Conservation (phyloP, 108 stramenopile species). For the Pelagomonas calceolata region DNA sequence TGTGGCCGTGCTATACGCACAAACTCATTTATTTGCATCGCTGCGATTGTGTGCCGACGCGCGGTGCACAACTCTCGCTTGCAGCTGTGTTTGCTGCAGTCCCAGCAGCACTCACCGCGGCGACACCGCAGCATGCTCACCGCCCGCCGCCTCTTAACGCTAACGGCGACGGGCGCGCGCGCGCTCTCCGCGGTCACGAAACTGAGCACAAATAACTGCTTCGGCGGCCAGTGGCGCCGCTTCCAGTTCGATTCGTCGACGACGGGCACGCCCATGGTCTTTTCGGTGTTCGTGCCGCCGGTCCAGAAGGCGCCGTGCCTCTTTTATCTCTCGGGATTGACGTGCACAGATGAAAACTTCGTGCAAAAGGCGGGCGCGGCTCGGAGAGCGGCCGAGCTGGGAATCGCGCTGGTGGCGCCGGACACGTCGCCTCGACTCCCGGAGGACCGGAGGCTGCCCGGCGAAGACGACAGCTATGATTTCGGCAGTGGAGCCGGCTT, state of each 20-base stretch:
- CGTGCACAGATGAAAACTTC: conserved; percentile 93
- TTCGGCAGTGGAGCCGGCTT: conserved; percentile 93
- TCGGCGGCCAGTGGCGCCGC: too few relatives aligned
- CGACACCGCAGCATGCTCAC: too few relatives aligned
- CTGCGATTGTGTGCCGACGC: too few relatives aligned
- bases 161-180: too few relatives aligned
- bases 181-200: too few relatives aligned
- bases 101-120: too few relatives aligned
- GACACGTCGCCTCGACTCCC: conserved; percentile 90
- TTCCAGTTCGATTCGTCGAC: conserved; percentile 12
- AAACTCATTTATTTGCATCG: too few relatives aligned
- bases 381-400: conserved; percentile 30
- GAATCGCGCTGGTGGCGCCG: conserved; percentile 81
- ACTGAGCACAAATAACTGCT: too few relatives aligned
- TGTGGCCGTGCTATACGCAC: too few relatives aligned
- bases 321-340: conserved; percentile 81
- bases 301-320: conserved; percentile 24
- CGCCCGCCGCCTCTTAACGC: too few relatives aligned
- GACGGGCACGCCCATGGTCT: conserved; percentile 30
- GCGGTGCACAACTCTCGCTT: too few relatives aligned
- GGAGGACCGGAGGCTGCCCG: conserved; percentile 29
- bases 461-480: conserved; percentile 65
- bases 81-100: too few relatives aligned
- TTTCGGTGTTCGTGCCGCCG: conserved; percentile 34
- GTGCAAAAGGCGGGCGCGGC: conserved; percentile 50